Percentiles rank a stretch among this genome's conserved stretches.
These are phyloP conservation scores for Capsella rubella DNA, from an alignment of 441 rosid species.

Conservation along the genomic window DNA sequence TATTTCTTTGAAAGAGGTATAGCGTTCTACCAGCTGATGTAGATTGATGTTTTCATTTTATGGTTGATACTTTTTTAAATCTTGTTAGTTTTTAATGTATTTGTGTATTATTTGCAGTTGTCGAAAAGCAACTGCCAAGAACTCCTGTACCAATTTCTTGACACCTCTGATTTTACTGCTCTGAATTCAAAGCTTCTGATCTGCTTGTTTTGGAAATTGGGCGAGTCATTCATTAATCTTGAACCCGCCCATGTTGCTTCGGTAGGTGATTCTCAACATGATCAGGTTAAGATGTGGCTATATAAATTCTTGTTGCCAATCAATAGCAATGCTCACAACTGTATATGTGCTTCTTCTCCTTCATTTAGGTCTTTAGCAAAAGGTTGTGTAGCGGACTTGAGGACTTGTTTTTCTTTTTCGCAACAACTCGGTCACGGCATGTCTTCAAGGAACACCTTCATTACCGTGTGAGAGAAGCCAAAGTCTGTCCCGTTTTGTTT, in stretches of 20 bases:
- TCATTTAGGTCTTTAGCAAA: constrained; percentile 64
- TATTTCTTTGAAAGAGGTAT: constrained; percentile 65
- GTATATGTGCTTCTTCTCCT: constrained; percentile 33
- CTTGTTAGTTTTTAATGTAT: constrained; percentile 22
- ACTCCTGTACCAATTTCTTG: constrained; percentile 66
- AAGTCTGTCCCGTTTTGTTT: constrained; percentile 69
- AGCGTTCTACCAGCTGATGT: constrained; percentile 33
- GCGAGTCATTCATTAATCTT: constrained; percentile 56
- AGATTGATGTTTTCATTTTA: constrained; percentile 24
- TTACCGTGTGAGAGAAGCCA: constrained; percentile 69
- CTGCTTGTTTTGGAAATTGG: constrained; percentile 77
- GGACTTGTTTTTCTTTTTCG: constrained; percentile 76
- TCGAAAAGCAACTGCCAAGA: constrained; percentile 68
- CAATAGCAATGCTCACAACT: constrained; percentile 25
- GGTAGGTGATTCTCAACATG: constrained; percentile 58
- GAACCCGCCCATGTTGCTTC: constrained; percentile 48
- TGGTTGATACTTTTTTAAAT: neutral
- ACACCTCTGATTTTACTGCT: constrained; percentile 52
- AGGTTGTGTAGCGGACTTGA: constrained; percentile 51
- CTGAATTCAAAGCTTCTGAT: constrained; percentile 62
- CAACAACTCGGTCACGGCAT: constrained; percentile 60
- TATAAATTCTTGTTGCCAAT: constrained; percentile 24
- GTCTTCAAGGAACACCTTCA: constrained; percentile 76
- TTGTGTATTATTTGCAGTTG: constrained; percentile 56
- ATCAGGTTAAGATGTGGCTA: constrained; percentile 24